Conservation (phyloP, 73 alveolate species). For the Paramecium sexaurelia region DNA sequence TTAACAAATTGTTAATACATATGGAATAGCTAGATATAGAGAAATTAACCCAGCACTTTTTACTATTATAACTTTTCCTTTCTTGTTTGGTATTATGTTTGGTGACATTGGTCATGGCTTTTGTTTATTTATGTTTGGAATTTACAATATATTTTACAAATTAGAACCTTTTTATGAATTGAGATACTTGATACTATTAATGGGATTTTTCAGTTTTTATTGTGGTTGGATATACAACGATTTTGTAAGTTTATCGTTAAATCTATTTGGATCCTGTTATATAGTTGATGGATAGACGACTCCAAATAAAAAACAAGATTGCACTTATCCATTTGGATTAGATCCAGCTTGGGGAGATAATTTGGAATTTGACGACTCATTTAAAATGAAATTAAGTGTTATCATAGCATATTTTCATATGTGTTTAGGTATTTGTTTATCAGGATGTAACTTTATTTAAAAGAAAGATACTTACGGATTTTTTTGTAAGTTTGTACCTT, state of each 20-base stretch:
- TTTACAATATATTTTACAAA: slow-evolving; percentile 38
- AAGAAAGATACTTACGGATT: slow-evolving; percentile 73
- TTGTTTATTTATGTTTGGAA: slow-evolving; percentile 71
- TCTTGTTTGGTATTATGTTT: slow-evolving; percentile 96
- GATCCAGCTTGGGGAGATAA: slow-evolving; percentile 94
- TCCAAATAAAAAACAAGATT: slow-evolving; percentile 26
- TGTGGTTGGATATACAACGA: slow-evolving; percentile 95
- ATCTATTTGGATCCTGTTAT: slow-evolving; percentile 83
- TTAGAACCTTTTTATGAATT: slow-evolving; percentile 58
- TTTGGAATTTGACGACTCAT: slow-evolving; percentile 80
- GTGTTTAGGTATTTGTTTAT: slow-evolving; percentile 85
- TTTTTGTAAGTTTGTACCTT: slow-evolving; percentile 83
- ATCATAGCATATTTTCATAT: slow-evolving; percentile 85
- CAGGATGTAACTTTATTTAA: slow-evolving; percentile 78
- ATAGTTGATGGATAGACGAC: slow-evolving; percentile 53
- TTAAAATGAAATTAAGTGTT: slow-evolving; percentile 91
- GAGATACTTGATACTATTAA: slow-evolving; percentile 85
- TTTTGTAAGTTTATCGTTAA: slow-evolving; percentile 87
- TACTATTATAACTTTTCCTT: slow-evolving; percentile 91
- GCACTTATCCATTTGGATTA: slow-evolving; percentile 92
- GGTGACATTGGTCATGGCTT: slow-evolving; percentile 95
- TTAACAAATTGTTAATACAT: slow-evolving; percentile 88
- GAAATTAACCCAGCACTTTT: slow-evolving; percentile 93
- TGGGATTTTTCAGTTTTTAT: slow-evolving; percentile 86
- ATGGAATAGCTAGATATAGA: slow-evolving; percentile 92